These are phyloP conservation scores for Atkinsonella hypoxylon DNA, from an alignment of 2,329 filamentous ascomycete genomes.

Conservation along the genomic window DNA sequence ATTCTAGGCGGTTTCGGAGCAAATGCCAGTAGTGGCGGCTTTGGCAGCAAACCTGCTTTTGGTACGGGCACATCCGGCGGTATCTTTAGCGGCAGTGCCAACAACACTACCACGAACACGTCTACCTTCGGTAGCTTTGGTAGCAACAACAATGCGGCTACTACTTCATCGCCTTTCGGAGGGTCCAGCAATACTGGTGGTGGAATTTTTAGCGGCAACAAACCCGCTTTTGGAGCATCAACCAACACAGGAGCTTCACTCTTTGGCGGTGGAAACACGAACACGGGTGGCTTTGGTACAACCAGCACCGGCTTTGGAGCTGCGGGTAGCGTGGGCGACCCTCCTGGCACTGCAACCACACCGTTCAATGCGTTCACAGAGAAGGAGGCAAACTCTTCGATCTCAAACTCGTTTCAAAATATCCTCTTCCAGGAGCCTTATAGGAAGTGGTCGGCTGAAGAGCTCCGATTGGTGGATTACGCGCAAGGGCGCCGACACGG, in stretches of 20 bases:
- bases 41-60: slow-evolving; percentile 40
- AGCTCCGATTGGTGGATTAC: slow-evolving; percentile 77
- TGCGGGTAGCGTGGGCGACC: slow-evolving; percentile 32
- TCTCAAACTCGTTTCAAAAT: slow-evolving; percentile 59
- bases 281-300: slow-evolving; percentile 21
- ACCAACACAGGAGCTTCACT: slow-evolving; percentile 29
- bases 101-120: slow-evolving; percentile 19
- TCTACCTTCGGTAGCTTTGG: slow-evolving; percentile 31
- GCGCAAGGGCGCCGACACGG: slow-evolving; percentile 74
- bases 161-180: slow-evolving; percentile 28
- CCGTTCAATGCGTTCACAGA: slow-evolving; percentile 59
- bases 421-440: slow-evolving; percentile 70
- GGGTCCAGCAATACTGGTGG: slow-evolving; percentile 24
- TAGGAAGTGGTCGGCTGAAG: slow-evolving; percentile 82
- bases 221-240: slow-evolving; percentile 37
- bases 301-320: slow-evolving; percentile 37
- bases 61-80: slow-evolving; percentile 31
- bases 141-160: slow-evolving; percentile 17
- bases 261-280: slow-evolving; percentile 31
- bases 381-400: slow-evolving; percentile 53
- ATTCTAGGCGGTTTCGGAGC: slow-evolving; percentile 25
- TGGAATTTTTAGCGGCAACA: slow-evolving; percentile 42
- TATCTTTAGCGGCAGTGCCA: slow-evolving; percentile 33
- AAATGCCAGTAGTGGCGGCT: slow-evolving; percentile 20
- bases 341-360: slow-evolving; percentile 57